Evolutionary conservation across 805 yeast genomes (phyloP), one percentile per base, ranked within the genome.

Genomic region (Yamadazyma paraphyllophila): DNA sequence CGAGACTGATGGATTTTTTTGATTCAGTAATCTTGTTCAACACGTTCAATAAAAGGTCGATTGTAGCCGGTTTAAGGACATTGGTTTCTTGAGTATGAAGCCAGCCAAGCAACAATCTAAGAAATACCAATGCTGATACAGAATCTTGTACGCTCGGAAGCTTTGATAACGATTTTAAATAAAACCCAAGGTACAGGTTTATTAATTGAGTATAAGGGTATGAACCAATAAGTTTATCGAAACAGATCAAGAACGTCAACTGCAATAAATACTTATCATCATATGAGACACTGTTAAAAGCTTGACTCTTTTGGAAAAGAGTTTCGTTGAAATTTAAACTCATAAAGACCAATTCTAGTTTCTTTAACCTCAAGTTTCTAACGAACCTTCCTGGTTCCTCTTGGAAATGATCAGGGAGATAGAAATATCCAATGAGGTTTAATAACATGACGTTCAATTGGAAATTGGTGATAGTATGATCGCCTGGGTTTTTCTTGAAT

Each of bases 21-120:
- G 34, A 13, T 20, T n/a, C 43, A n/a, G 58, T 37, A 9, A 57
- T 34, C 12, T 35, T 35, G 39, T 61, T 59, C 38, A 58, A 43
- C n/a, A 42, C 40, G 9, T 27, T 20, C 2, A 20, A 10, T 11
- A 44, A 17, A 8, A 44, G 27, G 4, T 37, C 29, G 5, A 38
- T 12, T 14, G 38, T 44, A 12, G 17, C 6, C 7, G 20, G 17
- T 11, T 14, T 17, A 4, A 44, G 25, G 8, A 27, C 20, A 7
- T n/a, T 10, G 12, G 30, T 30, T 2, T 44, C 29, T 13, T 32
- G 29, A 11, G 26, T 15, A 13, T 36, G 31, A 20, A 83, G 55
- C 88, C 88, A 84, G 45, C 77, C 74, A 17, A 78, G 66, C 36
- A 78, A 58, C 8, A 84, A 62, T 53, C 91, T 69, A 0, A 80